These are phyloP conservation scores for Nakaseomyces delphensis DNA, from an alignment of 1,139 yeast genomes.

Conservation along the genomic window DNA sequence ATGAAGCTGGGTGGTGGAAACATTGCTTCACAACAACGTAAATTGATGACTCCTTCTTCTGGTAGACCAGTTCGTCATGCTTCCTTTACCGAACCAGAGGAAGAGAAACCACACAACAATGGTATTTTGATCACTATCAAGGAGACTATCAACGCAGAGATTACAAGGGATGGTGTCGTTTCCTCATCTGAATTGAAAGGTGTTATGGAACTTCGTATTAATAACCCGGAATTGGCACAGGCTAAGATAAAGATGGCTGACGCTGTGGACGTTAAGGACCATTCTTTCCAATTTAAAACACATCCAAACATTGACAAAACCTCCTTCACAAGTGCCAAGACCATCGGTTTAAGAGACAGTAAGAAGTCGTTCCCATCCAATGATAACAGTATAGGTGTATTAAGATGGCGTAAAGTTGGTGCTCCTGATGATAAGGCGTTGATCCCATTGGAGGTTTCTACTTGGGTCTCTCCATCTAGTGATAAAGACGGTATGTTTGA, in stretches of 20 bases:
- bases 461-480: conserved; percentile 66
- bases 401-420: conserved; percentile 78
- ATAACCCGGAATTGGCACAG: conserved; percentile 57
- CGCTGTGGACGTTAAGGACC: conserved; percentile 25
- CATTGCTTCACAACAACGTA: conserved; percentile 16
- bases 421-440: conserved; percentile 46
- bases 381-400: conserved; percentile 81
- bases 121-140: conserved; percentile 73
- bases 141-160: conserved; percentile 70
- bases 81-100: conserved; percentile 16
- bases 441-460: conserved; percentile 68
- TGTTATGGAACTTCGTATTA: conserved; percentile 79
- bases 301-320: conserved; percentile 91
- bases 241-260: conserved; percentile 54
- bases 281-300: conserved; percentile 65
- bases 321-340: conserved; percentile 47
- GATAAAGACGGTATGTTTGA: conserved; percentile 51
- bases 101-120: conserved; percentile 39
- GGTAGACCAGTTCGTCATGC: conserved; percentile 22
- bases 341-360: conserved; percentile 69
- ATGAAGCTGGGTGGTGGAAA: conserved; percentile 21
- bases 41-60: conserved; percentile 7
- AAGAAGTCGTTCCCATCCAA: conserved; percentile 80
- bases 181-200: conserved; percentile 77
- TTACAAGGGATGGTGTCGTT: conserved; percentile 78